Base-by-base conservation (phyloP, 2,329 filamentous ascomycete genomes). In the Penicillium expansum region DNA sequence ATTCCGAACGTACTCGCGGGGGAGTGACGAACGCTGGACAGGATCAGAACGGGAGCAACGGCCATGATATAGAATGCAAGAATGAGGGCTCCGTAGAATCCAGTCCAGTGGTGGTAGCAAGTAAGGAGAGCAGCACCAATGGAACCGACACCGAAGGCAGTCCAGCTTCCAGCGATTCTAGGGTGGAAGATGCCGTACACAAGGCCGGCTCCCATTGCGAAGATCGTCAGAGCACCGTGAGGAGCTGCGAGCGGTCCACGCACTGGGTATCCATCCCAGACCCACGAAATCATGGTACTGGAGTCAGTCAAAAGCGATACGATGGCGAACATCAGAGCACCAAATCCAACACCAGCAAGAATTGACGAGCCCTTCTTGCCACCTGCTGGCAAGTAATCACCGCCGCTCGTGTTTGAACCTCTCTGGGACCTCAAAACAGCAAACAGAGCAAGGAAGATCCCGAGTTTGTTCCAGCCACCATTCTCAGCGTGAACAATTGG, bases 281-380 rank as follows among this genome's bases (percentile, higher is more conserved):
- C 91, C 94, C 94, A 99, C 16, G 92, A 82, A 56, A 97, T 97
- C 92, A 99, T 97, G 52, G 94, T 99, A 78, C 94, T 97, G 0
- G 92, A 96, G 72, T 99, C 94, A 0, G 94, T 97, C 11, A 99
- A 83, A 10, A 99, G 80, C 1, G 92, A 97, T 72, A 97, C 94
- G 69, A 97, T 82, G 5, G 84, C 90, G 69, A 99, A 99, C 69
- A 97, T 82, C 8, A 97, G 75, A 30, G 92, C 93, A 24, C 85
- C 92, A 54, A 97, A 75, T 57, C 94, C 91, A 48, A 94, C 76
- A 10, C 87, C 89, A 30, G 91, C 86, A 42, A 96, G 79, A 7
- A 88, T 63, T 0, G 86, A 82, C 16, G 90, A 92, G 1, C 89
- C 85, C 56, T 85, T 83, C 58, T 79, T 81, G n/a, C 80, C 80